Base-by-base conservation (phyloP, 176 grass and related monocot species). In the Elaeis guineensis region DNA sequence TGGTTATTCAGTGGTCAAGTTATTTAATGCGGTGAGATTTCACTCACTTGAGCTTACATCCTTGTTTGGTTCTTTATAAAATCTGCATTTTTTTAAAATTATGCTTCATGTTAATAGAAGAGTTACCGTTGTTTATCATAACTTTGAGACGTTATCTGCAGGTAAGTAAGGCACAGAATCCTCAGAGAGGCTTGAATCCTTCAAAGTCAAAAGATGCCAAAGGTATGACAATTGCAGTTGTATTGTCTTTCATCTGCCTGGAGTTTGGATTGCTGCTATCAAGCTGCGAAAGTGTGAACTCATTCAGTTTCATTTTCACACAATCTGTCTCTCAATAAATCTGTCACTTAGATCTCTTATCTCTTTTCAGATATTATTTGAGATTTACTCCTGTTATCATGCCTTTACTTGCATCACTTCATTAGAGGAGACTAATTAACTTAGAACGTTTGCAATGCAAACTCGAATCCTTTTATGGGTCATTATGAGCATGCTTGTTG, bases 11-110 rank as follows among this genome's bases (percentile, higher is more conserved):
- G 93, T 98, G 55, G 93, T 92, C 58, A 90, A 85, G 67, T 63
- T 98, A 67, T 98, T 92, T 74, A 98, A 98, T 79, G 87, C 84
- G 62, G 93, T 98, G 80, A 83, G 69, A 21, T 11, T 44, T 69
- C 18, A 54, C 11, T 44, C 35, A 3, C 11, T 44, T 12, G 9
- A 6, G 8, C 11, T 22, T 5, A 18, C 50, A 4, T 63, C 4
- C 0, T 7, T 5, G 52, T n/a, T 73, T 21, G 14, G 44, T 16
- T 8, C 49, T 60, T 64, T 44, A 26, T 55, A 14, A 44, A 44
- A 44, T 0, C 11, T 16, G 55, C 11, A 26, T 48, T 25, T 62
- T 35, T 3, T 25, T 49, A 16, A 59, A 9, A 56, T 17, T 21
- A n/a, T 25, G 65, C 12, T 11, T n/a, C 21, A 69, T 57, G 11